Evolutionary conservation across 176 grass and related monocot genomes (phyloP).

Genomic region (Cenchrus purpureus): DNA sequence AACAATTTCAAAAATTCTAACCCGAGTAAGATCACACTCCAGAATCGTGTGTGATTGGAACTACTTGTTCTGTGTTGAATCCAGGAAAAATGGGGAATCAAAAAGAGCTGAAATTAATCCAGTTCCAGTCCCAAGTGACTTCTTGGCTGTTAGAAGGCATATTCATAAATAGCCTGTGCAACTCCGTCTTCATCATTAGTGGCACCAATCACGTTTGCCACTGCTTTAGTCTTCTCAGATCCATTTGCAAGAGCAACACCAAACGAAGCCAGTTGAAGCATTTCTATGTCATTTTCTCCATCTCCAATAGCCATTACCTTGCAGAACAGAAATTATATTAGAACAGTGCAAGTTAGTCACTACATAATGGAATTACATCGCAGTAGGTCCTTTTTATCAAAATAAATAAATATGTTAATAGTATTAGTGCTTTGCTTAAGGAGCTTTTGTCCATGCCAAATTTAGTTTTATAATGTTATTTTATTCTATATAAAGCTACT

Average conservation of each 20-base stretch:
- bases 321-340: background rate
- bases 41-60: background rate
- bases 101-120: constrained; percentile 29
- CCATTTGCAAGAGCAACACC: constrained; percentile 96
- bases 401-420: background rate
- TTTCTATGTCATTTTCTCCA: constrained; percentile 97
- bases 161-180: constrained; percentile 88
- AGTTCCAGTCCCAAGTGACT: background rate
- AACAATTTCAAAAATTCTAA: background rate
- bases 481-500: constrained; percentile 8
- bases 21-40: background rate
- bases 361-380: background rate
- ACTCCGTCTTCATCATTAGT: constrained; percentile 89
- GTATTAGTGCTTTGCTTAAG: background rate
- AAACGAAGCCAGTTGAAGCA: constrained; percentile 80
- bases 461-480: background rate
- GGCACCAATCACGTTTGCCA: constrained; percentile 75
- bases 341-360: background rate
- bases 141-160: constrained; percentile 67
- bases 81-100: constrained; percentile 8
- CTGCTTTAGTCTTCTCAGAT: constrained; percentile 83
- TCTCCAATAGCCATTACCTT: constrained; percentile 98
- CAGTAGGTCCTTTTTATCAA: background rate
- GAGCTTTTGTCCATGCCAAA: background rate
- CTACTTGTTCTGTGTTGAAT: constrained; percentile 13